Conservation (phyloP, 129 eudicot species). For the Centrapalus pauciflorus region DNA sequence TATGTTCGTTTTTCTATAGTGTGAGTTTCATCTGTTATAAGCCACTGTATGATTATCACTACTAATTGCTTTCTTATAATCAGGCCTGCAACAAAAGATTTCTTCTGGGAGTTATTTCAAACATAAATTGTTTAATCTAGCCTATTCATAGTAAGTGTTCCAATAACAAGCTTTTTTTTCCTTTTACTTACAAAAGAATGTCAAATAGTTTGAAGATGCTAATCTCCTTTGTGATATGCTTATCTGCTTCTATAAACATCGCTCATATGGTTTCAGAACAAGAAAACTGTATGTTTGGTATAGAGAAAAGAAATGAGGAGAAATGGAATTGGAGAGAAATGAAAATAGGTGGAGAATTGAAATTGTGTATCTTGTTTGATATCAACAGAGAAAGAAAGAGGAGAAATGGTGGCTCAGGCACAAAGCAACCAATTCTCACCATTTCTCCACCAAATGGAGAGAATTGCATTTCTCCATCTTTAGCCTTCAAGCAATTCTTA, state of each 20-base stretch:
- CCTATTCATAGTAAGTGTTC: slow-evolving; percentile 69
- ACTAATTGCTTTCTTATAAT: slow-evolving; percentile 16
- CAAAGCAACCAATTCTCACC: too few relatives aligned
- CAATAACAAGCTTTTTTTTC: neutral
- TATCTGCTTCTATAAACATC: neutral
- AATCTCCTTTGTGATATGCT: neutral
- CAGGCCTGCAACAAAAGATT: slow-evolving; percentile 84
- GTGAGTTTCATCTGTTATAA: neutral
- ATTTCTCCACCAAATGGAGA: too few relatives aligned
- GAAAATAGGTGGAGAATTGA: too few relatives aligned
- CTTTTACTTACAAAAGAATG: neutral
- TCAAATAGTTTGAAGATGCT: neutral
- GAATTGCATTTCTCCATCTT: too few relatives aligned
- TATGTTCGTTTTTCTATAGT: neutral
- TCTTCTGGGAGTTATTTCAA: slow-evolving; percentile 68
- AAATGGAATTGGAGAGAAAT: too few relatives aligned
- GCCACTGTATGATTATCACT: neutral
- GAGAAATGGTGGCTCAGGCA: too few relatives aligned
- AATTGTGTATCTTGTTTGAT: too few relatives aligned
- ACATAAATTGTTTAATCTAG: slow-evolving; percentile 60
- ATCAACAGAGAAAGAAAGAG: too few relatives aligned
- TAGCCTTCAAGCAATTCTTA: too few relatives aligned
- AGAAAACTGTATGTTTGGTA: neutral
- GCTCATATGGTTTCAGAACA: neutral
- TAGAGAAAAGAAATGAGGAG: too few relatives aligned